These are phyloP conservation scores for Alternaria gansuensis DNA, from an alignment of 2,329 filamentous ascomycete genomes.

Conservation along the genomic window DNA sequence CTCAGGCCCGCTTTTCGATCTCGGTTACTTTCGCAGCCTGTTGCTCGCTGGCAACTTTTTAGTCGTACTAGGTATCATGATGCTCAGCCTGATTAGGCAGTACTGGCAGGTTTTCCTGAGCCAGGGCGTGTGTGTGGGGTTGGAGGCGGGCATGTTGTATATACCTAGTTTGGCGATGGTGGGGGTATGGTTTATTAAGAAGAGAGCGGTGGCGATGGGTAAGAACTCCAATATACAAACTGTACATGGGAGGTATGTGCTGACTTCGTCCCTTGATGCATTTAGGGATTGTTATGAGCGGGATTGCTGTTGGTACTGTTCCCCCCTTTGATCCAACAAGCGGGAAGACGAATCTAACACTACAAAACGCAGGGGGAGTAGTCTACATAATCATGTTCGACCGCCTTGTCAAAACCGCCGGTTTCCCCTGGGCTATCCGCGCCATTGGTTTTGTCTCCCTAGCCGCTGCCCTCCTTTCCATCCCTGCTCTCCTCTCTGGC, in stretches of 20 bases:
- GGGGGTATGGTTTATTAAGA: slow-evolving; percentile 49
- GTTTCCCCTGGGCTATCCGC: slow-evolving; percentile 51
- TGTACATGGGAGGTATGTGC: too few relatives aligned
- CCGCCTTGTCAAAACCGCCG: slow-evolving; percentile 34
- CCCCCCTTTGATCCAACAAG: background rate
- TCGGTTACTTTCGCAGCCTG: slow-evolving; percentile 59
- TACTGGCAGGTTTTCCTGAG: slow-evolving; percentile 65
- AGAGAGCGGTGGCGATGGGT: slow-evolving; percentile 47
- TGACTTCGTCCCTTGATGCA: too few relatives aligned
- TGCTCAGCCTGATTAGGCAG: slow-evolving; percentile 64
- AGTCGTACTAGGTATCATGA: slow-evolving; percentile 70
- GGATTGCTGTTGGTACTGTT: slow-evolving; percentile 50
- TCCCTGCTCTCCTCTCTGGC: slow-evolving; percentile 49
- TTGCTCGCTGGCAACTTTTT: slow-evolving; percentile 58
- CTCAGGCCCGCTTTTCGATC: slow-evolving; percentile 59
- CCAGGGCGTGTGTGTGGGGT: slow-evolving; percentile 62
- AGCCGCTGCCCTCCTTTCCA: slow-evolving; percentile 42
- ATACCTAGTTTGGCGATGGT: slow-evolving; percentile 51
- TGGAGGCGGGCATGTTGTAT: slow-evolving; percentile 50
- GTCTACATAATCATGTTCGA: slow-evolving; percentile 52
- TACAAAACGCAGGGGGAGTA: slow-evolving; percentile 39
- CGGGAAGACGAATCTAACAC: slow-evolving; percentile 17
- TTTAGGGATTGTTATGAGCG: slow-evolving; percentile 46
- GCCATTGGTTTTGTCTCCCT: slow-evolving; percentile 49
- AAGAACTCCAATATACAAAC: too few relatives aligned